These are phyloP conservation scores for Pseudisothecium myosuroides DNA, from an alignment of 225 moss, liverwort and hornwort genomes.

Conservation along the genomic window DNA sequence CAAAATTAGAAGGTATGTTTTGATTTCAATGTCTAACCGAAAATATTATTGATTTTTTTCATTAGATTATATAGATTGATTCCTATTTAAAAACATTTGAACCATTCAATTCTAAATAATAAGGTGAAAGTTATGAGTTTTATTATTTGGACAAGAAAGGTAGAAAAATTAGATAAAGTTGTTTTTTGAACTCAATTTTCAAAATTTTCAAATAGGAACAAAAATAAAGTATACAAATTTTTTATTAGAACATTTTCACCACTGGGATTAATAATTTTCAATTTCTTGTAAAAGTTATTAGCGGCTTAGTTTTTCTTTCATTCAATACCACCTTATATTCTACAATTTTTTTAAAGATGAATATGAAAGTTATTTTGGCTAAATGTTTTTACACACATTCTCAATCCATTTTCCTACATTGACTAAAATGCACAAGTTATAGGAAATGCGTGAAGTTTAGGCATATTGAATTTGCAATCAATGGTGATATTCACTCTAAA, in stretches of 20 bases:
- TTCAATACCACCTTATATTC: neutral
- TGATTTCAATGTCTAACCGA: neutral
- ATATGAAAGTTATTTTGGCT: too few species aligned
- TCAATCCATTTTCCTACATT: neutral
- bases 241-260: neutral
- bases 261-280: neutral
- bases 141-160: rapidly evolving
- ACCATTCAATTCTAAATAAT: neutral
- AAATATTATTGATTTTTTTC: neutral
- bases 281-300: neutral
- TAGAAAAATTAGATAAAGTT: neutral
- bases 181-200: neutral
- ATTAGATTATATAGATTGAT: neutral
- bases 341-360: neutral
- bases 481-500: too few species aligned
- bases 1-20: neutral
- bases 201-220: neutral
- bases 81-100: neutral
- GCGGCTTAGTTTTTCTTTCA: neutral
- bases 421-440: neutral
- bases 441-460: too few species aligned
- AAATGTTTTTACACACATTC: neutral
- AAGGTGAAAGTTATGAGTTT: neutral
- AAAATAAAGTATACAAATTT: neutral
- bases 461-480: neutral